Percentiles rank a stretch among this genome's conserved stretches.
Evolutionary conservation across 2,329 filamentous ascomycete species (phyloP).

Genomic region (Oidium heveae): DNA sequence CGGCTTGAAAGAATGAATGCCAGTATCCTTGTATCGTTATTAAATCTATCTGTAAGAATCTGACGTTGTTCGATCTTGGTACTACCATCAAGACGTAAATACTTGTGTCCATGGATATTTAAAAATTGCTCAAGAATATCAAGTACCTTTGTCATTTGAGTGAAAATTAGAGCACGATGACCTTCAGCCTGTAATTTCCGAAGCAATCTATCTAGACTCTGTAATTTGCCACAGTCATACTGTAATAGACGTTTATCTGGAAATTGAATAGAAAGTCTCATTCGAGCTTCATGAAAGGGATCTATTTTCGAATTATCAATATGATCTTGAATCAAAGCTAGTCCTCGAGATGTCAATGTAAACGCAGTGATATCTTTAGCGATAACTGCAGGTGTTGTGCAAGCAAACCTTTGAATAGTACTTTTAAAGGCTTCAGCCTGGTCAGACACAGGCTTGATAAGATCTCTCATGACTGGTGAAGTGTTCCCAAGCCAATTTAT

Average conservation of each 20-base stretch:
- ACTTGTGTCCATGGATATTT: slow-evolving; percentile 93
- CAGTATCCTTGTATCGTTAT: slow-evolving; percentile 73
- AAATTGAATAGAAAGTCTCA: slow-evolving; percentile 84
- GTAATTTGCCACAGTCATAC: slow-evolving; percentile 92
- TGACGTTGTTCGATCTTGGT: slow-evolving; percentile 92
- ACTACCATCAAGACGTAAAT: slow-evolving; percentile 83
- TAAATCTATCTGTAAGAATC: slow-evolving; percentile 89
- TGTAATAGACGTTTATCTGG: slow-evolving; percentile 89
- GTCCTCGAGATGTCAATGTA: slow-evolving; percentile 33
- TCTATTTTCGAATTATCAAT: slow-evolving; percentile 39
- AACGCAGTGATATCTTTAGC: slow-evolving; percentile 51
- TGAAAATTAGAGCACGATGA: slow-evolving; percentile 91
- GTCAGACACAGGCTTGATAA: slow-evolving; percentile 51
- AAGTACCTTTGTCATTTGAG: slow-evolving; percentile 96
- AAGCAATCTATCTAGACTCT: slow-evolving; percentile 64
- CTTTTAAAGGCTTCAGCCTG: slow-evolving; percentile 49
- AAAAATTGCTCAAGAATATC: slow-evolving; percentile 95
- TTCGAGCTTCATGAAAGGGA: slow-evolving; percentile 81
- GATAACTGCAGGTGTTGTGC: slow-evolving; percentile 71
- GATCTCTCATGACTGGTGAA: slow-evolving; percentile 33
- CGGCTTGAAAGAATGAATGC: slow-evolving; percentile 90
- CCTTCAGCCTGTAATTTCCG: slow-evolving; percentile 70
- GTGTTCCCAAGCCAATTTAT: slow-evolving; percentile 54
- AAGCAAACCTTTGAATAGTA: slow-evolving; percentile 68
- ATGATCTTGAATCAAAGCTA: slow-evolving; percentile 29